A percentile compares a stretch with the other conserved stretches of the same genome.
These are phyloP conservation scores for Cordyceps pruinosa DNA, from an alignment of 2,329 filamentous ascomycete genomes.

Conservation along the genomic window DNA sequence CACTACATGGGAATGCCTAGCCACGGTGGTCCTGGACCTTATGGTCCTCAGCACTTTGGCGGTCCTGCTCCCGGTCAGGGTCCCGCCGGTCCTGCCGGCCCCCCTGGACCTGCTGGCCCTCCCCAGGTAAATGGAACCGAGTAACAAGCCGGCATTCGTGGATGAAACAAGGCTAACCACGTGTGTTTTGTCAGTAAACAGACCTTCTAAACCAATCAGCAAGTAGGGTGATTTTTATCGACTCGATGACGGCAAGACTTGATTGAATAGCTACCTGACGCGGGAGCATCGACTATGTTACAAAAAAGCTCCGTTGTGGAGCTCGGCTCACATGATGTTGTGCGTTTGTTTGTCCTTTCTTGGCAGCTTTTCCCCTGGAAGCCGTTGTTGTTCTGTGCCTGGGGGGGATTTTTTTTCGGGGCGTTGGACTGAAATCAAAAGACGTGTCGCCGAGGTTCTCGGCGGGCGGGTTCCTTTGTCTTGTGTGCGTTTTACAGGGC, in stretches of 20 bases:
- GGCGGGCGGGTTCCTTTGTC: background rate
- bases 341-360: conserved; percentile 20
- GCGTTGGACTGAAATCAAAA: conserved; percentile 23
- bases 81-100: conserved; percentile 31
- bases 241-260: conserved; percentile 9
- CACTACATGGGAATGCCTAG: conserved; percentile 47
- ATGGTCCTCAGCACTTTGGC: conserved; percentile 42
- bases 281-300: background rate
- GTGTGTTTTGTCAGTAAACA: conserved; percentile 4
- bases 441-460: conserved; percentile 12
- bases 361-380: conserved; percentile 14
- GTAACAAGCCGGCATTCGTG: conserved; percentile 10
- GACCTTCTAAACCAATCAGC: conserved; percentile 4
- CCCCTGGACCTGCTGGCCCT: conserved; percentile 31
- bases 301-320: conserved; percentile 1
- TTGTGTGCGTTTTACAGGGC: conserved; percentile 3
- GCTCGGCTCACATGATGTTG: conserved; percentile 15
- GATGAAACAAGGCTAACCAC: conserved; percentile 7
- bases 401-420: conserved; percentile 16
- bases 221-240: background rate
- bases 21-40: conserved; percentile 37
- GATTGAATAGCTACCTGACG: background rate
- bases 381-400: conserved; percentile 18
- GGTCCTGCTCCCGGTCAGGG: conserved; percentile 37
- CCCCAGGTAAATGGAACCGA: conserved; percentile 29